Percentiles rank a stretch among this genome's conserved stretches.
Evolutionary conservation across 2,329 filamentous ascomycete genomes (phyloP).

Genomic region (Botrytis fabae): DNA sequence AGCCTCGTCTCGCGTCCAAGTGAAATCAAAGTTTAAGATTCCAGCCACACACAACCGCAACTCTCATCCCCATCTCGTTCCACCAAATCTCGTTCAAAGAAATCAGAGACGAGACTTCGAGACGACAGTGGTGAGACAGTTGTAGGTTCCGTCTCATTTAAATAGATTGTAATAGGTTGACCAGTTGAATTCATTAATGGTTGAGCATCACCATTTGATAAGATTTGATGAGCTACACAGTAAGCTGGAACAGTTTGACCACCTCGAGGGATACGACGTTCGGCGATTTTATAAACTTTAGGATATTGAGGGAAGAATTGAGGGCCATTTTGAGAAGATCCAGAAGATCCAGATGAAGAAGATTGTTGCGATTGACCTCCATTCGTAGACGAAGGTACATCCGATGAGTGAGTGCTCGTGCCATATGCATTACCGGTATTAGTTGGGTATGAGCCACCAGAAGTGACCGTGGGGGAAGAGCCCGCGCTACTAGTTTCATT

Average conservation of each 20-base stretch:
- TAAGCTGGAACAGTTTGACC: slow-evolving; percentile 50
- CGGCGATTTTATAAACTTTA: slow-evolving; percentile 64
- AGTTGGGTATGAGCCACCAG: slow-evolving; percentile 8
- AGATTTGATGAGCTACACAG: slow-evolving; percentile 64
- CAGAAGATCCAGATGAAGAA: slow-evolving; percentile 26
- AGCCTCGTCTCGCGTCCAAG: neutral
- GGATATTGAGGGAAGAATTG: slow-evolving; percentile 48
- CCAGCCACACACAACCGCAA: slow-evolving; percentile 27
- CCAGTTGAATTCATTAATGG: slow-evolving; percentile 33
- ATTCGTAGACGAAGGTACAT: slow-evolving; percentile 38
- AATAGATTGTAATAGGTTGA: slow-evolving; percentile 33
- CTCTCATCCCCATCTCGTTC: slow-evolving; percentile 7
- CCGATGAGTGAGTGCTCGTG: slow-evolving; percentile 24
- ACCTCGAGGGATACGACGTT: slow-evolving; percentile 50
- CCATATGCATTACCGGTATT: neutral
- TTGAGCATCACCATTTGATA: slow-evolving; percentile 48
- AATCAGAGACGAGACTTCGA: slow-evolving; percentile 5
- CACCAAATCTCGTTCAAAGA: slow-evolving; percentile 12
- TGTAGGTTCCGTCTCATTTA: slow-evolving; percentile 38
- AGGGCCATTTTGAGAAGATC: slow-evolving; percentile 27
- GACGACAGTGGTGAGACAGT: slow-evolving; percentile 25
- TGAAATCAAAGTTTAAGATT: slow-evolving; percentile 18
- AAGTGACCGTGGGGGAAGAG: slow-evolving; percentile 17
- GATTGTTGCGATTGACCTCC: neutral
- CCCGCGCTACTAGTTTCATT: slow-evolving; percentile 44